Conservation (phyloP, 768 basidiomycete species). For the Suillus spraguei region DNA sequence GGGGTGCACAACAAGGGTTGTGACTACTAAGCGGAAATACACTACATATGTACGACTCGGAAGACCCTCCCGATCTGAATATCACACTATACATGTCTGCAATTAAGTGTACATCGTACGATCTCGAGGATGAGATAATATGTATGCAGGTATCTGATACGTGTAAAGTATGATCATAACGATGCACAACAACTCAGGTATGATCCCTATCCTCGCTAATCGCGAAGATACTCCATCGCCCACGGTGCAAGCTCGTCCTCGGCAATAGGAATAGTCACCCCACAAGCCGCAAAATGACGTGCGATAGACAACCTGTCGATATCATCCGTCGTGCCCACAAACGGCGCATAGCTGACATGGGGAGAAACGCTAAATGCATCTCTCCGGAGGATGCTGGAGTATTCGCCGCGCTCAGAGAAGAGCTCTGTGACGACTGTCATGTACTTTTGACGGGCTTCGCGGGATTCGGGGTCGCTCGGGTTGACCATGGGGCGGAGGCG, state of each 20-base stretch:
- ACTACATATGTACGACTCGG: conserved; percentile 3
- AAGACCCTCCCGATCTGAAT: conserved; percentile 16
- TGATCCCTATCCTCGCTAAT: background rate
- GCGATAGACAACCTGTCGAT: conserved; percentile 38
- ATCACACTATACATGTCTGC: conserved; percentile 23
- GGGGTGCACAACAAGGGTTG: conserved; percentile 1
- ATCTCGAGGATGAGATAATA: conserved; percentile 12
- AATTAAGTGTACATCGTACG: conserved; percentile 11
- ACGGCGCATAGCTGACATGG: conserved; percentile 33
- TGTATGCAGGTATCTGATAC: conserved; percentile 20
- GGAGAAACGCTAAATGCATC: conserved; percentile 38
- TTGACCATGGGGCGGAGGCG: conserved; percentile 45
- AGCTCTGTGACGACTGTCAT: conserved; percentile 41
- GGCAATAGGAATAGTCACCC: conserved; percentile 39
- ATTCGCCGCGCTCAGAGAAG: conserved; percentile 43
- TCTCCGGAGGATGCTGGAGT: conserved; percentile 40
- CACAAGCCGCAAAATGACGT: conserved; percentile 45
- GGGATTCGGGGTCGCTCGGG: conserved; percentile 34
- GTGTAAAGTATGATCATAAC: conserved; percentile 15
- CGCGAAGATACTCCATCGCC: conserved; percentile 38
- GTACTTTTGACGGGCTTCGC: conserved; percentile 41
- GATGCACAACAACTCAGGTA: background rate
- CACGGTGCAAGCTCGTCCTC: conserved; percentile 41
- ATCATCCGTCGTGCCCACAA: conserved; percentile 29
- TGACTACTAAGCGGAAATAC: conserved; percentile 9